These are phyloP conservation scores for Flaveria sonorensis DNA, from an alignment of 129 eudicot species.

Conservation along the genomic window DNA sequence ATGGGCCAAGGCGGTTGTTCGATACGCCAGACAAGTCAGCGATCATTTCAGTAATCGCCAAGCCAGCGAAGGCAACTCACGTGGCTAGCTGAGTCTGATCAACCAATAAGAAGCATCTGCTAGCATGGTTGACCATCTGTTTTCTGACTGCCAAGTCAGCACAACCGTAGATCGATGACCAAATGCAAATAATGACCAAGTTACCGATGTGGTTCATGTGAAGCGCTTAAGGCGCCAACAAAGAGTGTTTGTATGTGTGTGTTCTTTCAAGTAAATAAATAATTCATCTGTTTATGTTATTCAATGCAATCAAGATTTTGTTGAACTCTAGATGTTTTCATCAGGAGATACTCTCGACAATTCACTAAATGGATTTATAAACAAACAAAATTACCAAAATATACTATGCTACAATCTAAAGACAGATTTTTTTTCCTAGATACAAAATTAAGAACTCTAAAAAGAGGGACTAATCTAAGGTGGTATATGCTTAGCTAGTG, in stretches of 20 bases:
- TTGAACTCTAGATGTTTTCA: conserved; percentile 4
- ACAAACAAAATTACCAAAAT: not conserved
- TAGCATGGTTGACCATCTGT: not conserved
- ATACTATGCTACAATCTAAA: conserved; percentile 16
- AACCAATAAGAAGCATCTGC: not conserved
- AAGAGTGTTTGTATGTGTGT: not conserved
- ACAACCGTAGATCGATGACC: not conserved
- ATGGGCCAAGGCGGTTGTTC: conserved; percentile 78
- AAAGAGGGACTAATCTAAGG: conserved; percentile 8
- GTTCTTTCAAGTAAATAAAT: not conserved
- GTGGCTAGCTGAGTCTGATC: conserved; percentile 26
- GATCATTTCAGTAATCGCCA: conserved; percentile 53
- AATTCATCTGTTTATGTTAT: not conserved
- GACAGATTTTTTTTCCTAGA: not conserved
- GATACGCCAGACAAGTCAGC: conserved; percentile 75
- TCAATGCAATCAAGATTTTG: conserved; percentile 22
- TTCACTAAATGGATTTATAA: not conserved
- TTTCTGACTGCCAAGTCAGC: conserved; percentile 3
- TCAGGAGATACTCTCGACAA: not conserved
- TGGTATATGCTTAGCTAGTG: conserved; percentile 9
- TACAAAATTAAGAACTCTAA: conserved; percentile 22
- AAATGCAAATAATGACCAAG: too few species aligned
- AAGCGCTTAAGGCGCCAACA: not conserved
- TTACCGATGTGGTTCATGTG: not conserved
- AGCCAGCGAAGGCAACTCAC: conserved; percentile 48